Percentiles rank a stretch among this genome's conserved stretches.
These are phyloP conservation scores for Cronartium quercuum DNA, from an alignment of 1,284 basidiomycete species.

Conservation along the genomic window DNA sequence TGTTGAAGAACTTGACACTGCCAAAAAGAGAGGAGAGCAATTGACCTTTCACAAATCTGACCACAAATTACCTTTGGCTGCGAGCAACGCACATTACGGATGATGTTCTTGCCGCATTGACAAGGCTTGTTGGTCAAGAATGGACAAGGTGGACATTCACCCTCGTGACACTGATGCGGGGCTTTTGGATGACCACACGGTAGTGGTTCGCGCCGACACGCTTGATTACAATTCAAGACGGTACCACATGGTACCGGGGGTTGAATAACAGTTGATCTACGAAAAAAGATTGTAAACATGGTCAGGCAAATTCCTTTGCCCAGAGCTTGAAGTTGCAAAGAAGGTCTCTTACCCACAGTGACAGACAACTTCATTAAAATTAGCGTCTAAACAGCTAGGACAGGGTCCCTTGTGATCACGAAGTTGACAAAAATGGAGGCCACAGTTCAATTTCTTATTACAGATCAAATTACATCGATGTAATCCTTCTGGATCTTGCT, in stretches of 20 bases:
- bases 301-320: not conserved
- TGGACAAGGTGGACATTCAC: conserved; percentile 29
- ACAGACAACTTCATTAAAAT: conserved; percentile 25
- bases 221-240: conserved; percentile 7
- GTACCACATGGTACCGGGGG: conserved; percentile 34
- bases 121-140: conserved; percentile 27
- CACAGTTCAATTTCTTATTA: conserved; percentile 23
- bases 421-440: conserved; percentile 28
- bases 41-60: conserved; percentile 12
- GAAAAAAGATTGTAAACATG: not conserved
- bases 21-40: not conserved
- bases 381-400: conserved; percentile 20
- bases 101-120: conserved; percentile 21
- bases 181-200: conserved; percentile 28
- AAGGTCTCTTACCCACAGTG: conserved; percentile 33
- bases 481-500: conserved; percentile 30
- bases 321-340: not conserved
- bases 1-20: not conserved
- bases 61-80: conserved; percentile 33
- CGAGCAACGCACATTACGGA: conserved; percentile 33
- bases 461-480: conserved; percentile 29
- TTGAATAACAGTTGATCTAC: conserved; percentile 18
- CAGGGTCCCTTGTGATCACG: conserved; percentile 35
- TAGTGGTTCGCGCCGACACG: conserved; percentile 9
- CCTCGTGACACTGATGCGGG: conserved; percentile 28